Percentiles rank a stretch among this genome's conserved stretches.
These are phyloP conservation scores for Trapa bicornis DNA, from an alignment of 345 rosid species.

Conservation along the genomic window DNA sequence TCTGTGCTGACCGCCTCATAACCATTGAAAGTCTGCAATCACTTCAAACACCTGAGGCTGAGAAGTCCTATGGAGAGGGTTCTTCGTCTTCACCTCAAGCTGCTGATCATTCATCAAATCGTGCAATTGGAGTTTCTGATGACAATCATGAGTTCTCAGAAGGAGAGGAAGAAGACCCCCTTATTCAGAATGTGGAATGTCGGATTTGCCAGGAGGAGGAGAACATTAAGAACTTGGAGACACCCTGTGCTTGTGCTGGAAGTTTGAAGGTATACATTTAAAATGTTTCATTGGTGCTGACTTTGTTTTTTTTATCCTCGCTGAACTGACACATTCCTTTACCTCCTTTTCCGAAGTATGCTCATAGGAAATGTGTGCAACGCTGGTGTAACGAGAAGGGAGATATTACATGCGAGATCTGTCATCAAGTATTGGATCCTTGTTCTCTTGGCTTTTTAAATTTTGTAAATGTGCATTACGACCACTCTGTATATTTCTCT, in stretches of 20 bases:
- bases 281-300: neutral
- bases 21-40: slow-evolving; percentile 29
- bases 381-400: slow-evolving; percentile 98
- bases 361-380: slow-evolving; percentile 97
- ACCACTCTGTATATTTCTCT: neutral
- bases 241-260: slow-evolving; percentile 89
- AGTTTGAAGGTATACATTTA: slow-evolving; percentile 69
- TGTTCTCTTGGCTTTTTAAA: slow-evolving; percentile 3
- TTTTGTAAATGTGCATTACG: neutral
- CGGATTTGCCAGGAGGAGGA: slow-evolving; percentile 99
- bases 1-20: slow-evolving; percentile 52
- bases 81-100: slow-evolving; percentile 10
- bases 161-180: slow-evolving; percentile 45
- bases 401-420: slow-evolving; percentile 81
- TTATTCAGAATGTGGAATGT: slow-evolving; percentile 68
- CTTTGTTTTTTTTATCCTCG: neutral
- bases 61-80: slow-evolving; percentile 28
- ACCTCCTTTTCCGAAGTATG: slow-evolving; percentile 37
- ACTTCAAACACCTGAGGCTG: slow-evolving; percentile 15
- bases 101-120: slow-evolving; percentile 17
- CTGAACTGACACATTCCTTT: slow-evolving; percentile 1
- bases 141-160: slow-evolving; percentile 12
- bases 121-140: slow-evolving; percentile 20
- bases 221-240: slow-evolving; percentile 49
- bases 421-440: slow-evolving; percentile 55